Evolutionary conservation across 2,329 filamentous ascomycete species (phyloP).

Genomic region (Neoscytalidium dimidiatum): DNA sequence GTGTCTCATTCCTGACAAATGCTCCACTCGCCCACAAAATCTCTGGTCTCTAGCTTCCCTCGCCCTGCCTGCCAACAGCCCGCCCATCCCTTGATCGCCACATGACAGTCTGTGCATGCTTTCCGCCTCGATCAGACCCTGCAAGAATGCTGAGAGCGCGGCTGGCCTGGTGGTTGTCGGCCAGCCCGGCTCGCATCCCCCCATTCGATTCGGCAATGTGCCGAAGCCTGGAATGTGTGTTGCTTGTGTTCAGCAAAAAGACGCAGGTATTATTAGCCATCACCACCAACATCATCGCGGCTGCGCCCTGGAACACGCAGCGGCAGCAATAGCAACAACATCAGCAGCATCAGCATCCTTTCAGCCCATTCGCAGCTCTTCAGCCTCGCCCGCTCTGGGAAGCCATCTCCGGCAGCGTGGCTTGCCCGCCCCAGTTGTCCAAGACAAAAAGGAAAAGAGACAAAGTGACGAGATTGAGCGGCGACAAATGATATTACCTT

Average conservation of each 20-base stretch:
- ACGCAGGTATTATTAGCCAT: slow-evolving; percentile 14
- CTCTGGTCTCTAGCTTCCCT: background rate
- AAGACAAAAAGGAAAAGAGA: slow-evolving; percentile 6
- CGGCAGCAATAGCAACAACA: too few relatives aligned
- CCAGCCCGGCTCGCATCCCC: background rate
- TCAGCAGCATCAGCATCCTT: background rate
- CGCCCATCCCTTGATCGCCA: slow-evolving; percentile 11
- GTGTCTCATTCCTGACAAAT: slow-evolving; percentile 14
- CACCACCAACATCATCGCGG: background rate
- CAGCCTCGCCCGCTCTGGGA: background rate
- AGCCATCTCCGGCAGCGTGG: background rate
- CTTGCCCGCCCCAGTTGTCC: background rate
- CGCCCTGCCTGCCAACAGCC: background rate
- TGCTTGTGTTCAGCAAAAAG: slow-evolving; percentile 8
- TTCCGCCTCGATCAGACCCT: background rate
- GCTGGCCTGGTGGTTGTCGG: background rate
- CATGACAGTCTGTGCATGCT: background rate
- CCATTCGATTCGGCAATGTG: slow-evolving; percentile 7
- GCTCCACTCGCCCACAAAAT: background rate
- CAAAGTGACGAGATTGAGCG: background rate
- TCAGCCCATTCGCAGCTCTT: background rate
- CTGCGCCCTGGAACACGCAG: slow-evolving; percentile 6
- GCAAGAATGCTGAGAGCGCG: background rate
- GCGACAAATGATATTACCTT: slow-evolving; percentile 6
- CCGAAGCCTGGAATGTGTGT: slow-evolving; percentile 16